A percentile compares a stretch with the other conserved stretches of the same genome.
These are phyloP conservation scores for Ilyonectria mors-panacis DNA, from an alignment of 2,329 filamentous ascomycete species.

Conservation along the genomic window DNA sequence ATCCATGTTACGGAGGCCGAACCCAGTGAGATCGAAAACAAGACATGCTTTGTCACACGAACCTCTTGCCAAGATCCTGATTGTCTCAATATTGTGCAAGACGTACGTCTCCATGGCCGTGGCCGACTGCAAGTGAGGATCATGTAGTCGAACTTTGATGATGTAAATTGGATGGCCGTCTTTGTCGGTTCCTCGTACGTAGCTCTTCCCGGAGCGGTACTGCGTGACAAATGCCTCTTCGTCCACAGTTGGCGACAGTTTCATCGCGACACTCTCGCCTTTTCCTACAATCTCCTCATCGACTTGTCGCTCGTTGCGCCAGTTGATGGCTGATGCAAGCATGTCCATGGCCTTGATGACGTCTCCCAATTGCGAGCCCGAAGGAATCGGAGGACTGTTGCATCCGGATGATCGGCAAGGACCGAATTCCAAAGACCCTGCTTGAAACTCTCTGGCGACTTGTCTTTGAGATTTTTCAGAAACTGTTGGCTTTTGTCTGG, in stretches of 20 bases:
- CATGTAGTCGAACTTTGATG: constrained; percentile 49
- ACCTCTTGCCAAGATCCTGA: constrained; percentile 46
- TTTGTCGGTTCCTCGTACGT: constrained; percentile 55
- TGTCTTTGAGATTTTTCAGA: constrained; percentile 18
- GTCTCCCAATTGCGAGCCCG: constrained; percentile 91
- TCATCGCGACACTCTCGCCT: constrained; percentile 52
- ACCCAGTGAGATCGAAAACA: constrained; percentile 81
- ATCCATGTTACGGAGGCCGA: constrained; percentile 82
- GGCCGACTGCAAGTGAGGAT: constrained; percentile 50
- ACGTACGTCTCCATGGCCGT: constrained; percentile 56
- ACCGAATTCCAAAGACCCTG: constrained; percentile 33
- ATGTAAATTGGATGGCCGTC: constrained; percentile 55
- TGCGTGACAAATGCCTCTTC: constrained; percentile 56
- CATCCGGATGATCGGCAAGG: constrained; percentile 55
- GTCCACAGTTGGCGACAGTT: constrained; percentile 39
- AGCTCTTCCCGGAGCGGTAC: constrained; percentile 56
- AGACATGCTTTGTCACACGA: constrained; percentile 54
- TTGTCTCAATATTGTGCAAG: constrained; percentile 58
- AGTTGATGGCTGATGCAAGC: constrained; percentile 66
- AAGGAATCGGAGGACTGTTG: constrained; percentile 84
- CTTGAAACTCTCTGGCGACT: constrained; percentile 34
- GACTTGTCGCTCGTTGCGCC: constrained; percentile 54
- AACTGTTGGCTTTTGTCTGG: constrained; percentile 26
- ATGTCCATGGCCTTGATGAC: constrained; percentile 93
- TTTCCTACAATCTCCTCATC: constrained; percentile 51